Evolutionary conservation across 2,329 filamentous ascomycete species (phyloP), one percentile per base, ranked within the genome.

Genomic region (Colletotrichum melonis): DNA sequence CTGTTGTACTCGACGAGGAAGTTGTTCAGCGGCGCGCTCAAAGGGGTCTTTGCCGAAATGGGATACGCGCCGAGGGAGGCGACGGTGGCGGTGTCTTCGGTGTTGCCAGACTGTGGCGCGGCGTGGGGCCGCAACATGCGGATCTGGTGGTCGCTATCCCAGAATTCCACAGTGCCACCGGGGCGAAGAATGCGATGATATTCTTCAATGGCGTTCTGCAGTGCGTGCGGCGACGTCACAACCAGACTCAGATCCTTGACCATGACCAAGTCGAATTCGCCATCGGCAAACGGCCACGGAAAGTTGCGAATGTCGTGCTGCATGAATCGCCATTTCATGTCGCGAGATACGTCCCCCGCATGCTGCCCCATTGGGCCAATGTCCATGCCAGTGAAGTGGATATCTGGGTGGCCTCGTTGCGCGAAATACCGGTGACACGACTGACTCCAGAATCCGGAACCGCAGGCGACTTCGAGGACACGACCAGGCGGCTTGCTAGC

Each of bases 361-460:
- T 91, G 88, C 42, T 77, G 78, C 9, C 78, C 83, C 28, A 96
- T 81, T 5, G 93, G 92, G 9, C 93, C 93, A 69, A 97, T 91
- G 80, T 98, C 95, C 54, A 98, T 83, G 1, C 95, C 95, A 0
- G 93, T 94, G 80, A 97, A 98, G 5, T 91, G 90, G 26, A 97
- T 92, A 73, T 91, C 88, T 5, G 87, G 84, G 79, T 93, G 88
- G 16, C 94, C 94, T 68, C 89, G 87, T 62, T 90, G 88, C 69
- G 89, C 87, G 79, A 95, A 94, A 82, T 94, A 93, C 46, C 94
- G 91, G 81, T 97, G 93, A 81, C 94, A 97, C 86, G 95, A 92
- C 83, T 94, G 92, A 77, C 94, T 95, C 95, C 95, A 98, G 80
- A 97, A 94, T 28, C 91, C 96, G 24, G 93, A 93, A 22, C 95